Percentiles rank a stretch among this genome's conserved stretches.
Evolutionary conservation across 2,329 filamentous ascomycete species (phyloP).

Genomic region (Fusarium metavorans): DNA sequence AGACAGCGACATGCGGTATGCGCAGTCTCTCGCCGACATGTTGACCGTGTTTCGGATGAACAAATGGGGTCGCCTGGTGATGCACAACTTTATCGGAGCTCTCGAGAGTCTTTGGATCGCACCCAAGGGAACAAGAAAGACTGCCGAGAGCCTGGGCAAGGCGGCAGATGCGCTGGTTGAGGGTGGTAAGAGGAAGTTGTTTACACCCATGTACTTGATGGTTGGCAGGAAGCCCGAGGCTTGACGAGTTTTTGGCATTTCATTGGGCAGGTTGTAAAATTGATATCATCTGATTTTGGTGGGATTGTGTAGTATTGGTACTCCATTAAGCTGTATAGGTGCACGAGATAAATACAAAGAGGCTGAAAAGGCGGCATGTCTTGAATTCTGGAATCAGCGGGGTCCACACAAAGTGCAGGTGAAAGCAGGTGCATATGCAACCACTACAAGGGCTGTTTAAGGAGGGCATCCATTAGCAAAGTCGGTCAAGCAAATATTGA

Average conservation of each 20-base stretch:
- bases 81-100: slow-evolving; percentile 78
- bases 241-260: not conserved
- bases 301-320: not conserved
- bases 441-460: not conserved
- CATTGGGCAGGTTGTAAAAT: not conserved
- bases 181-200: slow-evolving; percentile 85
- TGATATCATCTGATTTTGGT: not conserved
- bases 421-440: not conserved
- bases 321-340: not conserved
- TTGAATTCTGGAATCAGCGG: not conserved
- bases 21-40: slow-evolving; percentile 78
- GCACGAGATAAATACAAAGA: not conserved
- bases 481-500: too few relatives aligned
- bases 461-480: not conserved
- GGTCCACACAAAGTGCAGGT: not conserved
- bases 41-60: slow-evolving; percentile 88
- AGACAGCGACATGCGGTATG: slow-evolving; percentile 79
- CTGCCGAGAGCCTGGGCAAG: slow-evolving; percentile 81
- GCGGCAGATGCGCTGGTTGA: slow-evolving; percentile 86
- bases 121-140: slow-evolving; percentile 86
- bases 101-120: slow-evolving; percentile 79
- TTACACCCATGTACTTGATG: slow-evolving; percentile 97
- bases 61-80: slow-evolving; percentile 75
- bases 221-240: slow-evolving; percentile 80
- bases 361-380: not conserved